Evolutionary conservation across 2,329 filamentous ascomycete genomes (phyloP), one percentile per base, ranked within the genome.

Genomic region (Alternaria metachromatica): DNA sequence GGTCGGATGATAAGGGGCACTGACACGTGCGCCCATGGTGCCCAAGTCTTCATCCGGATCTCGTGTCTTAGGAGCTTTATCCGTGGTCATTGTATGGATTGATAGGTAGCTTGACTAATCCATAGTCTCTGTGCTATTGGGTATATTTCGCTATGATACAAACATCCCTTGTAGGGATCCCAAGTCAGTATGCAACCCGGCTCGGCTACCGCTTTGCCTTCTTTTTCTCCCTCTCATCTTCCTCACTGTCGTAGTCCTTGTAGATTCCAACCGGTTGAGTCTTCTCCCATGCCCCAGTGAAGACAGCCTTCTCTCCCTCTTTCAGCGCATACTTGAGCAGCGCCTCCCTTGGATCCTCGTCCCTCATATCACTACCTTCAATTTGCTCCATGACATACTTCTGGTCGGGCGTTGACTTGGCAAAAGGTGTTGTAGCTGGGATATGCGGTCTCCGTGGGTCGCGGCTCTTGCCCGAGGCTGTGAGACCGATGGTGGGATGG

Each of bases 201-300:
- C 48, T 50, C 26, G 7, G 26, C 43, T 65, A 78, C 54, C 68
- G 65, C 67, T 72, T 78, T 26, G 58, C 66, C 60, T 67, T 86
- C 79, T 89, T 89, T 81, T 89, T 92, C 33, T 92, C 88, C n/a
- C 88, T 89, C 4, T 86, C 87, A 18, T 84, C 90, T 68, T 97
- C 94, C 15, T 94, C 92, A 74, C 97, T 95, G 78, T 94, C 96
- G 33, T 96, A 74, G 46, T 97, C 92, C 8, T 92, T 92, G 82
- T 96, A 99, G 69, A 97, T 91, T 25, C 94, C 93, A 71, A 94
- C 90, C 0, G 96, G 96, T 82, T 98, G 95, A 41, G 94, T 98
- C 72, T 91, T 87, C 76, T 91, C 92, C 92, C 94, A 99, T 15
- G 94, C 96, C 70, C 92, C 93, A 28, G 96, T 99, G 76, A 98